A percentile compares a stretch with the other conserved stretches of the same genome.
These are phyloP conservation scores for Cucumis cinereus DNA, from an alignment of 306 rosid genomes.

Conservation along the genomic window DNA sequence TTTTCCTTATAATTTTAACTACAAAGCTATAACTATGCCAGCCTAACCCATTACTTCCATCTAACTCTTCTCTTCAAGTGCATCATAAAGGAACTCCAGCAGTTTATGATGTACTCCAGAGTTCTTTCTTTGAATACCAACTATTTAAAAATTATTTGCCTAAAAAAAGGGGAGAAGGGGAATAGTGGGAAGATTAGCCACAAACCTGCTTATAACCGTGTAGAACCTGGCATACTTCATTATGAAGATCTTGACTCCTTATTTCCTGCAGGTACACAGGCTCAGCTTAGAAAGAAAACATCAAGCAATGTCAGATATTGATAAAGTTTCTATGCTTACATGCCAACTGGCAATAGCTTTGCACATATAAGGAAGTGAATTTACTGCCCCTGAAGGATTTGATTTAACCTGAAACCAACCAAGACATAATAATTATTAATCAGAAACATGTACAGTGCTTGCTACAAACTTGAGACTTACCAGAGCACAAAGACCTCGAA, in stretches of 20 bases:
- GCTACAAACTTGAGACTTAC: conserved; percentile 31
- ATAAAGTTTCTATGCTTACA: conserved; percentile 36
- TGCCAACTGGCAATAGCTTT: conserved; percentile 99
- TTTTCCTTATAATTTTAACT: neutral
- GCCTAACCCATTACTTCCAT: neutral
- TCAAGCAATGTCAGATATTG: neutral
- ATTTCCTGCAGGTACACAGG: conserved; percentile 53
- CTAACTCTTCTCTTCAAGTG: neutral
- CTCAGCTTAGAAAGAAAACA: conserved; percentile 7
- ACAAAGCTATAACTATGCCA: neutral
- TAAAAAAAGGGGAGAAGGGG: neutral
- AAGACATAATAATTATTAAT: neutral
- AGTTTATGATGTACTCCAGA: neutral
- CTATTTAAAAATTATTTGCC: neutral
- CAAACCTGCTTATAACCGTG: conserved; percentile 94
- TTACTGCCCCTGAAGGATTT: conserved; percentile 90
- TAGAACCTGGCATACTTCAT: conserved; percentile 85
- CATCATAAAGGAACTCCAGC: neutral
- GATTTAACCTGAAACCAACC: conserved; percentile 61
- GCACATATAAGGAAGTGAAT: conserved; percentile 66
- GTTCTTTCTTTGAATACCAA: neutral
- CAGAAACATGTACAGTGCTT: neutral
- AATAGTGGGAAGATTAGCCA: neutral
- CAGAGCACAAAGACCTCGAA: conserved; percentile 92
- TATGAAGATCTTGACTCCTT: conserved; percentile 79